A percentile compares a stretch with the other conserved stretches of the same genome.
Conservation (phyloP, 2,329 filamentous ascomycete genomes). For the Pseudopyrenochaeta lycopersici region DNA sequence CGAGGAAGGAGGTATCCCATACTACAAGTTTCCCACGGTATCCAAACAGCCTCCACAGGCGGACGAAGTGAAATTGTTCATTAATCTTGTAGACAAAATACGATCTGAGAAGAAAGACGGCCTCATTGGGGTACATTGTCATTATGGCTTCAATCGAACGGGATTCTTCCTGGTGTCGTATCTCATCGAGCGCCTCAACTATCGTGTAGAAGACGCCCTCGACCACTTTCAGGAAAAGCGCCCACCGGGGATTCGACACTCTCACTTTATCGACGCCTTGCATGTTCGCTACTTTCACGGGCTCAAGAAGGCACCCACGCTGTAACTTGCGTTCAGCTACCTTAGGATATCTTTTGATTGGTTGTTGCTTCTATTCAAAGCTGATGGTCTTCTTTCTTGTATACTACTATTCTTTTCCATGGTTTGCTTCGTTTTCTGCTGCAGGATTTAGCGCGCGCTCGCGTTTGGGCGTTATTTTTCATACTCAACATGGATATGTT, state of each 20-base stretch:
- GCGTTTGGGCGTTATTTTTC: slow-evolving; percentile 6
- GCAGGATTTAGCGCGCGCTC: slow-evolving; percentile 1
- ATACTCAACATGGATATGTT: not conserved
- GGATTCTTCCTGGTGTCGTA: slow-evolving; percentile 92
- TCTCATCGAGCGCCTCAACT: slow-evolving; percentile 81
- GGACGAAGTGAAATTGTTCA: slow-evolving; percentile 69
- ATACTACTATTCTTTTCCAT: slow-evolving; percentile 7
- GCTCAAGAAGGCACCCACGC: slow-evolving; percentile 48
- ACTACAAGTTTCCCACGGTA: slow-evolving; percentile 88
- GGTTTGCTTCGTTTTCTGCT: not conserved
- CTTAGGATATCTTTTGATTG: not conserved
- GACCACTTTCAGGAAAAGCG: slow-evolving; percentile 76
- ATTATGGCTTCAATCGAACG: slow-evolving; percentile 95
- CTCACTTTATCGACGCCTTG: slow-evolving; percentile 85
- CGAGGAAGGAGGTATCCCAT: slow-evolving; percentile 55
- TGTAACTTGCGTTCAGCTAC: slow-evolving; percentile 23
- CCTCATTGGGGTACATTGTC: slow-evolving; percentile 86
- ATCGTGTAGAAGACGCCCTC: slow-evolving; percentile 77
- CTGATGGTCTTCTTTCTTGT: slow-evolving; percentile 1
- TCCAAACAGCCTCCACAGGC: slow-evolving; percentile 83
- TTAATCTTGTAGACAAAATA: slow-evolving; percentile 63
- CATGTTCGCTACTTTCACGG: slow-evolving; percentile 77
- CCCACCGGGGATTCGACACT: slow-evolving; percentile 86
- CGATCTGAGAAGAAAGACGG: slow-evolving; percentile 38
- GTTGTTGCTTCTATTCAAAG: not conserved